Conservation (phyloP, 257 asterid species). For the Mentha longifolia region DNA sequence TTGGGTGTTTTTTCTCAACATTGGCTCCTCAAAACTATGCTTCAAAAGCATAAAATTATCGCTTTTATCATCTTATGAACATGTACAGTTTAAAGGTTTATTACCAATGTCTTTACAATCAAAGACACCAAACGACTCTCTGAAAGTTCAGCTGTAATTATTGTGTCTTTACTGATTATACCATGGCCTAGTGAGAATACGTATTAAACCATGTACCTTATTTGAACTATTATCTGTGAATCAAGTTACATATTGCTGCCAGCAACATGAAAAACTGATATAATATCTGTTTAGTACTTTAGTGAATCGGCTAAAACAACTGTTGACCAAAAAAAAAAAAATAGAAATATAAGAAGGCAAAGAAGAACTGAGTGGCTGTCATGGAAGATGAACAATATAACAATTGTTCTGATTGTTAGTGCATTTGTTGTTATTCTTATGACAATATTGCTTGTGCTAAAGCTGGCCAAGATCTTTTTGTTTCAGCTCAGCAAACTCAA, state of each 20-base stretch:
- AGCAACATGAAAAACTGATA: neutral
- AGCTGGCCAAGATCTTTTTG: slow-evolving; percentile 29
- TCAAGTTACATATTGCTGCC: neutral
- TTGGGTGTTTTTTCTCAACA: slow-evolving; percentile 10
- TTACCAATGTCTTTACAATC: neutral
- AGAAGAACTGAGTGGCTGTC: slow-evolving; percentile 5
- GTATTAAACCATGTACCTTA: too few relatives aligned
- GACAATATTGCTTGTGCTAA: slow-evolving; percentile 25
- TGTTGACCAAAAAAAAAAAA: slow-evolving; percentile 2
- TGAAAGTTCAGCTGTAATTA: neutral
- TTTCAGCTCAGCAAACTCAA: slow-evolving; percentile 55
- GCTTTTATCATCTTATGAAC: slow-evolving; percentile 1
- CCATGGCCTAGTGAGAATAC: neutral
- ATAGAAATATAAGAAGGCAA: neutral
- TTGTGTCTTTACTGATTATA: neutral
- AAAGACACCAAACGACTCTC: slow-evolving; percentile 1
- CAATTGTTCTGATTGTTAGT: slow-evolving; percentile 7
- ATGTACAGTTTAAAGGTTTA: neutral
- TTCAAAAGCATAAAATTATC: neutral
- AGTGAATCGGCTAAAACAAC: neutral
- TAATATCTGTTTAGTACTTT: neutral
- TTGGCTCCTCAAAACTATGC: slow-evolving; percentile 24
- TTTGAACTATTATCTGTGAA: too few relatives aligned
- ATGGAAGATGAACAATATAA: slow-evolving; percentile 13
- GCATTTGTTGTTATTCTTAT: neutral